Percentiles rank a stretch among this genome's conserved stretches.
Evolutionary conservation across 1,284 basidiomycete species (phyloP).

Genomic region (Cutaneotrichosporon sp.): DNA sequence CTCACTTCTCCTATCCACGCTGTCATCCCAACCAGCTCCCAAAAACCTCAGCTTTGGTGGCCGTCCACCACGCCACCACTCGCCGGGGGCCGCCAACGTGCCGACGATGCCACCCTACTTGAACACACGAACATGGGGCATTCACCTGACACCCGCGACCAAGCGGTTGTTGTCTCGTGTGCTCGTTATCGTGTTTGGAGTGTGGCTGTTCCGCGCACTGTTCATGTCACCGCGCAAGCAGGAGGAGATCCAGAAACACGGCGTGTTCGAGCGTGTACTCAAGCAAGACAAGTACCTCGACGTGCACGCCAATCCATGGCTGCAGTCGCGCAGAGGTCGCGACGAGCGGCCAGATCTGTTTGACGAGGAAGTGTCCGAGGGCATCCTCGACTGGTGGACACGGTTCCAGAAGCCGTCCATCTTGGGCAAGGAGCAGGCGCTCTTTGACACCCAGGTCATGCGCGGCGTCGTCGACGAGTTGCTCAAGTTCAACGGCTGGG

Average conservation of each 20-base stretch:
- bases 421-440: conserved; percentile 68
- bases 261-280: conserved; percentile 79
- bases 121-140: conserved; percentile 10
- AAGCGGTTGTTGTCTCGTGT: conserved; percentile 42
- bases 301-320: conserved; percentile 74
- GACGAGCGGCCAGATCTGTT: conserved; percentile 78
- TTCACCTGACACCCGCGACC: conserved; percentile 30
- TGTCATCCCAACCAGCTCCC: not conserved
- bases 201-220: conserved; percentile 40
- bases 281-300: conserved; percentile 77
- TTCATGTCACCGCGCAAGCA: conserved; percentile 30
- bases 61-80: not conserved
- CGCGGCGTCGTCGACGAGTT: conserved; percentile 81
- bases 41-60: not conserved
- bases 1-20: not conserved
- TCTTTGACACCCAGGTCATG: conserved; percentile 81
- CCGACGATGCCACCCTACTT: conserved; percentile 30
- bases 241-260: conserved; percentile 65
- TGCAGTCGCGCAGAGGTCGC: conserved; percentile 77
- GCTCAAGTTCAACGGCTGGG: conserved; percentile 92
- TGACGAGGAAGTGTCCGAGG: conserved; percentile 65
- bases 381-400: conserved; percentile 80
- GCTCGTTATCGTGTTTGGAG: conserved; percentile 30
- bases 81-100: conserved; percentile 19
- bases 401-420: conserved; percentile 85